Percentiles rank a stretch among this genome's conserved stretches.
These are phyloP conservation scores for Crithidia sp. DNA, from an alignment of 208 protist genomes.

Conservation along the genomic window DNA sequence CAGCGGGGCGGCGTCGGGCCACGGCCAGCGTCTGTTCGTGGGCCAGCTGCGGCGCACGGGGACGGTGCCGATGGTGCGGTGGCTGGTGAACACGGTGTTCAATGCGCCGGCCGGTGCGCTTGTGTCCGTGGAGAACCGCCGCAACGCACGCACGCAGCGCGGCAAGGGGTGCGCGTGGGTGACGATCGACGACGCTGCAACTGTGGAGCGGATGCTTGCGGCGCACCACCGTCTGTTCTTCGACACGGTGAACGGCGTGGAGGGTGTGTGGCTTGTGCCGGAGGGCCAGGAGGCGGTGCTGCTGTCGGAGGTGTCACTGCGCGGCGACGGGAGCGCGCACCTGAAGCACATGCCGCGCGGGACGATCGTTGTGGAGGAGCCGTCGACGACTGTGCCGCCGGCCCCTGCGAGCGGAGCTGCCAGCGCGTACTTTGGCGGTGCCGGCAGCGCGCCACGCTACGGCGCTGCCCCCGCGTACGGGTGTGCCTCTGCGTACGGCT, in stretches of 20 bases:
- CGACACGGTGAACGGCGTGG: slow-evolving; percentile 55
- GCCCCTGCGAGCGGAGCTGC: not conserved
- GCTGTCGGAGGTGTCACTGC: slow-evolving; percentile 34
- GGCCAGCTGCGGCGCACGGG: slow-evolving; percentile 79
- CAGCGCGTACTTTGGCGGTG: not conserved
- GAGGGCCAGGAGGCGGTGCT: slow-evolving; percentile 30
- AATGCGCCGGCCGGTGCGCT: slow-evolving; percentile 43
- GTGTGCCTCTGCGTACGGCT: no score
- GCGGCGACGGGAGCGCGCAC: slow-evolving; percentile 28
- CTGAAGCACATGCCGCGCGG: slow-evolving; percentile 72
- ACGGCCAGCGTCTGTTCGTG: slow-evolving; percentile 59
- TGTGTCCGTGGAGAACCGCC: slow-evolving; percentile 72
- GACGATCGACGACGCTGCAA: slow-evolving; percentile 40
- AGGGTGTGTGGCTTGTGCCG: slow-evolving; percentile 68
- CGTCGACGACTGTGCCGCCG: slow-evolving; percentile 7
- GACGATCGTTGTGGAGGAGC: slow-evolving; percentile 65
- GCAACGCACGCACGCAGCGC: slow-evolving; percentile 49
- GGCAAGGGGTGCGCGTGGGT: slow-evolving; percentile 85
- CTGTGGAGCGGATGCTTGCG: slow-evolving; percentile 42
- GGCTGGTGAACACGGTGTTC: slow-evolving; percentile 67
- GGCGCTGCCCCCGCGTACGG: no score
- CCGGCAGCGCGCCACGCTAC: not conserved
- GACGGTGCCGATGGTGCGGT: slow-evolving; percentile 77
- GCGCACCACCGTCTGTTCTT: slow-evolving; percentile 77
- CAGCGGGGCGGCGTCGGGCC: not conserved